phyloP scores from a whole-genome alignment of 257 asterid genomes.

The Primulina huaijiensis region DNA sequence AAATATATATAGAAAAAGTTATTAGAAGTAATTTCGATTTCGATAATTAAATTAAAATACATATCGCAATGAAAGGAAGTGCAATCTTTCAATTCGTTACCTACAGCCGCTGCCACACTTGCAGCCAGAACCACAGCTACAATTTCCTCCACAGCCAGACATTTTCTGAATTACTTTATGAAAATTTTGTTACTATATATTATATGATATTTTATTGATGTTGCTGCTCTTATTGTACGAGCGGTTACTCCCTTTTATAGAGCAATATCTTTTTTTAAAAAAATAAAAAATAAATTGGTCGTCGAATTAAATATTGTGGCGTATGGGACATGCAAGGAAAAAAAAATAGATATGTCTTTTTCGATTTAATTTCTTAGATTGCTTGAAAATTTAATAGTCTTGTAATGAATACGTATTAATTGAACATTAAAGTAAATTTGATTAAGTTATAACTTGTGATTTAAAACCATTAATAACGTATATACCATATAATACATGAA shows the following conservation, averaged over 20 bases:
- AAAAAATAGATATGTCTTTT: background rate
- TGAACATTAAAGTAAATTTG: background rate
- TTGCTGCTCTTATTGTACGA: background rate
- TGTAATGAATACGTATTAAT: background rate
- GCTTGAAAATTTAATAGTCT: background rate
- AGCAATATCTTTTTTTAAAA: background rate
- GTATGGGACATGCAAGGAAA: background rate
- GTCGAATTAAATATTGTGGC: background rate
- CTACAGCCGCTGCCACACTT: background rate
- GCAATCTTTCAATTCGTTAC: background rate
- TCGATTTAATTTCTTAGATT: background rate
- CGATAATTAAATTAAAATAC: too few relatives aligned
- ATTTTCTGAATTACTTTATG: too few relatives aligned
- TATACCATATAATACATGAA: too few relatives aligned
- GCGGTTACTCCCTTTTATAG: background rate
- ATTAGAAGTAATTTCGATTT: background rate
- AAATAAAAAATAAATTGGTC: background rate
- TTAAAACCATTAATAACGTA: too few relatives aligned
- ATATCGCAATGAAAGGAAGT: too few relatives aligned
- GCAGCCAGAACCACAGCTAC: background rate
- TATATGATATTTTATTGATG: too few relatives aligned
- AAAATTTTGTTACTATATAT: background rate
- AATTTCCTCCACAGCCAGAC: background rate
- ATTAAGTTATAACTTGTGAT: too few relatives aligned
- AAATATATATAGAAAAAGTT: background rate